A percentile compares a stretch with the other conserved stretches of the same genome.
Conservation (phyloP, 2,329 filamentous ascomycete species). For the Ophiostoma ips region DNA sequence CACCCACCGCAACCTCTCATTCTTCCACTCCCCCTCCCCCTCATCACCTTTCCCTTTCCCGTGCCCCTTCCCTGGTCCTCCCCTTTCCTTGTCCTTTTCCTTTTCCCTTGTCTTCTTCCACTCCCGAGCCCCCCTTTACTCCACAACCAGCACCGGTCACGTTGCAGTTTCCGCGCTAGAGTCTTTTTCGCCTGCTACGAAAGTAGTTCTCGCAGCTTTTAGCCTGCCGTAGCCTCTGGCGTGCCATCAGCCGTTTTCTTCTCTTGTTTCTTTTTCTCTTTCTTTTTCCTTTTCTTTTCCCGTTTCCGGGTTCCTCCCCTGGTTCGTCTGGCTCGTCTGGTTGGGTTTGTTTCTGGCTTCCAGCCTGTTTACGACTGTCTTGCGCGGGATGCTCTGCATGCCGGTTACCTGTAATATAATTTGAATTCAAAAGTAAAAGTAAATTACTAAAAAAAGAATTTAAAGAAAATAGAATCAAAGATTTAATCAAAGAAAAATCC, state of each 20-base stretch:
- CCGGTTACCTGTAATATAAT: no score
- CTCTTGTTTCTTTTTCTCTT: not conserved
- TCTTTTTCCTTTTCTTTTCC: not conserved
- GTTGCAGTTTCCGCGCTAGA: slow-evolving; percentile 10
- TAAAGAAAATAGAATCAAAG: no score
- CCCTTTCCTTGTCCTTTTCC: not conserved
- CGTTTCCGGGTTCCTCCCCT: no score
- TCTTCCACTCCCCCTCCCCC: not conserved
- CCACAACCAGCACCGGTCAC: slow-evolving; percentile 5
- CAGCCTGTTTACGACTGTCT: no score
- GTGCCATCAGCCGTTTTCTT: not conserved
- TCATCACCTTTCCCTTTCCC: not conserved
- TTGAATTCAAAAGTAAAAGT: no score
- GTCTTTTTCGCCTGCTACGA: not conserved
- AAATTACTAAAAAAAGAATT: no score
- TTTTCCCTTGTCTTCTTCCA: not conserved
- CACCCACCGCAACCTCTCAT: no score
- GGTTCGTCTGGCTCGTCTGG: no score
- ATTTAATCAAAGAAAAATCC: no score
- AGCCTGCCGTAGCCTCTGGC: not conserved
- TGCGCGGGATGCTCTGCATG: no score
- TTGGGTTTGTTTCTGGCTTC: no score
- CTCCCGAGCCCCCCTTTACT: slow-evolving; percentile 1
- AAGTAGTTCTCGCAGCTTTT: not conserved
- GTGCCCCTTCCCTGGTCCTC: not conserved